Evolutionary conservation across 2,329 filamentous ascomycete species (phyloP).

Genomic region (Pleoardoris graminearum): DNA sequence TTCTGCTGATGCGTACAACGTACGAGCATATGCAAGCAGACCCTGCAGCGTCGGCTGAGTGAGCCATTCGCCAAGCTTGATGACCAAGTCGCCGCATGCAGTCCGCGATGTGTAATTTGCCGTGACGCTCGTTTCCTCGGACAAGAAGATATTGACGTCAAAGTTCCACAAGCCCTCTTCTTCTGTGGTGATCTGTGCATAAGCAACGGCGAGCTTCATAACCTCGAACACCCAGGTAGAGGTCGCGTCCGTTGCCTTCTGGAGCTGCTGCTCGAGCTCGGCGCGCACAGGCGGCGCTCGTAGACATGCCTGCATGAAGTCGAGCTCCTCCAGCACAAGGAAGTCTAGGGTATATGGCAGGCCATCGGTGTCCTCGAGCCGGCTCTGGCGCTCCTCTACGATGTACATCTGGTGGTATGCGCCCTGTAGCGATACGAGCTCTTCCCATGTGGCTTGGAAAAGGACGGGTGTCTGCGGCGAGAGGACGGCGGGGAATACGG

Average conservation of each 20-base stretch:
- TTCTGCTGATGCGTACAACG: conserved; percentile 63
- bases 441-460: conserved; percentile 88
- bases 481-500: conserved; percentile 79
- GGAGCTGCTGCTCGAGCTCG: conserved; percentile 80
- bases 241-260: conserved; percentile 60
- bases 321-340: conserved; percentile 88
- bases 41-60: conserved; percentile 75
- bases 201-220: conserved; percentile 81
- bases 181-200: conserved; percentile 87
- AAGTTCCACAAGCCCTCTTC: conserved; percentile 97
- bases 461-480: conserved; percentile 79
- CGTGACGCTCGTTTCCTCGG: conserved; percentile 91
- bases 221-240: conserved; percentile 81
- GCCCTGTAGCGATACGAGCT: conserved; percentile 72
- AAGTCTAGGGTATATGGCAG: conserved; percentile 96
- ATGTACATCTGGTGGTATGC: conserved; percentile 85
- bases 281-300: conserved; percentile 85
- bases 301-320: conserved; percentile 90
- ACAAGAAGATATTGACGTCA: conserved; percentile 92
- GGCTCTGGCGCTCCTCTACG: conserved; percentile 79
- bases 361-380: conserved; percentile 85
- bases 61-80: conserved; percentile 92
- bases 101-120: conserved; percentile 95
- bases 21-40: conserved; percentile 74
- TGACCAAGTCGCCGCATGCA: conserved; percentile 86